phyloP scores from a whole-genome alignment of 352 stramenopile species.

The Phytophthora multivora region DNA sequence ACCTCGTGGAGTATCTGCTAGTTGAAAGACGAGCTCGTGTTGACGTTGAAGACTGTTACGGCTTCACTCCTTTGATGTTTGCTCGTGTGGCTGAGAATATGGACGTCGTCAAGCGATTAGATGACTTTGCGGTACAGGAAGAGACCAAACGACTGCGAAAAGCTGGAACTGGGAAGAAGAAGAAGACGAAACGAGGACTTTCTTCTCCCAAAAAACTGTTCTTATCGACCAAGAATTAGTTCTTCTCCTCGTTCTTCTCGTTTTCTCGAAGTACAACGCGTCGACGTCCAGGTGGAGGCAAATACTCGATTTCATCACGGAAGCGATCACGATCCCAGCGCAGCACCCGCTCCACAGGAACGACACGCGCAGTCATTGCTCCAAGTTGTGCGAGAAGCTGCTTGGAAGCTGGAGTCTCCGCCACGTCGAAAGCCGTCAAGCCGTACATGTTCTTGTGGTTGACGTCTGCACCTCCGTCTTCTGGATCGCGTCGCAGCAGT shows the following conservation, averaged over 20 bases:
- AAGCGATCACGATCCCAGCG: slow-evolving; percentile 56
- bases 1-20: slow-evolving; percentile 76
- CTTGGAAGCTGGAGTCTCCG: slow-evolving; percentile 49
- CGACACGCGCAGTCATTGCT: slow-evolving; percentile 44
- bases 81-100: slow-evolving; percentile 70
- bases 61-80: slow-evolving; percentile 75
- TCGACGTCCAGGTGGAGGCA: slow-evolving; percentile 31
- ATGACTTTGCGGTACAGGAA: slow-evolving; percentile 50
- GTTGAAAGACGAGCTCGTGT: slow-evolving; percentile 46
- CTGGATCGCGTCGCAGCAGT: slow-evolving; percentile 32
- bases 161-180: slow-evolving; percentile 15
- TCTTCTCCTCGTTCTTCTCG: slow-evolving; percentile 3
- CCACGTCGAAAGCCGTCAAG: slow-evolving; percentile 63
- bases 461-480: slow-evolving; percentile 45
- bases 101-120: slow-evolving; percentile 62
- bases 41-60: slow-evolving; percentile 64
- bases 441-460: slow-evolving; percentile 78
- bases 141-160: slow-evolving; percentile 35
- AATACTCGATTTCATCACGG: slow-evolving; percentile 53
- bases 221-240: slow-evolving; percentile 48
- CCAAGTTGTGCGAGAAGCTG: slow-evolving; percentile 46
- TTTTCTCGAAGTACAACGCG: slow-evolving; percentile 38
- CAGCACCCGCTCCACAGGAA: slow-evolving; percentile 55
- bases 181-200: slow-evolving; percentile 19
- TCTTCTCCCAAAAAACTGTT: slow-evolving; percentile 59